phyloP scores from a whole-genome alignment of 2,329 filamentous ascomycete species.

The Didymosphaeria variabile region DNA sequence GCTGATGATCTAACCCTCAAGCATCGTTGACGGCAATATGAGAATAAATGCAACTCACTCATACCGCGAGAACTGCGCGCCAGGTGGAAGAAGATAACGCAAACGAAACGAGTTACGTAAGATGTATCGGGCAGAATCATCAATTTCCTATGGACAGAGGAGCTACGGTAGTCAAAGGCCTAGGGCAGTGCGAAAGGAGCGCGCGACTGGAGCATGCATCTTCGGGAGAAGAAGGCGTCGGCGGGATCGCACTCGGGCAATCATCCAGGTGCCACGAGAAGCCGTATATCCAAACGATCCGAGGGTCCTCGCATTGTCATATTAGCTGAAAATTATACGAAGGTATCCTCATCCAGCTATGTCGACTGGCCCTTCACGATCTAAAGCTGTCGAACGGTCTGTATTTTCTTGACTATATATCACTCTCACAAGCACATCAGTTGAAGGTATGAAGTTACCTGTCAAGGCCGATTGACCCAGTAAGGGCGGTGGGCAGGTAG shows the following conservation, averaged over 20 bases:
- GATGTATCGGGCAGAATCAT: background rate
- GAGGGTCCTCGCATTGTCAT: too few relatives aligned
- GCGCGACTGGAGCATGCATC: background rate
- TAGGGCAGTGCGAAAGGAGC: background rate
- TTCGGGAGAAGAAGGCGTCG: background rate
- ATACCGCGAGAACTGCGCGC: background rate
- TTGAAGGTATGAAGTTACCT: background rate
- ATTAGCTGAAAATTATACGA: too few relatives aligned
- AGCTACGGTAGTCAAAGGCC: background rate
- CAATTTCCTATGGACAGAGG: background rate
- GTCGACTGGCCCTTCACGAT: too few relatives aligned
- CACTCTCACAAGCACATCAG: too few relatives aligned
- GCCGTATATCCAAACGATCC: background rate
- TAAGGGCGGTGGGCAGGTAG: too few relatives aligned
- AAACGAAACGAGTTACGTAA: background rate
- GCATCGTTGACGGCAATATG: background rate
- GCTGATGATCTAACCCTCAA: background rate
- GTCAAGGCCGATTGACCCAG: too few relatives aligned
- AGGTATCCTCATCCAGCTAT: too few relatives aligned
- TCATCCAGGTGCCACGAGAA: background rate
- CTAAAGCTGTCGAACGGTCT: too few relatives aligned
- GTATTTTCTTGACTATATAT: too few relatives aligned
- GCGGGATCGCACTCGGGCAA: background rate
- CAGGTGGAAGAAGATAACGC: background rate
- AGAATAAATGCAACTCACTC: background rate